Evolutionary conservation across 2,329 filamentous ascomycete species (phyloP), one percentile per base, ranked within the genome.

Genomic region (Sporothrix mexicana): DNA sequence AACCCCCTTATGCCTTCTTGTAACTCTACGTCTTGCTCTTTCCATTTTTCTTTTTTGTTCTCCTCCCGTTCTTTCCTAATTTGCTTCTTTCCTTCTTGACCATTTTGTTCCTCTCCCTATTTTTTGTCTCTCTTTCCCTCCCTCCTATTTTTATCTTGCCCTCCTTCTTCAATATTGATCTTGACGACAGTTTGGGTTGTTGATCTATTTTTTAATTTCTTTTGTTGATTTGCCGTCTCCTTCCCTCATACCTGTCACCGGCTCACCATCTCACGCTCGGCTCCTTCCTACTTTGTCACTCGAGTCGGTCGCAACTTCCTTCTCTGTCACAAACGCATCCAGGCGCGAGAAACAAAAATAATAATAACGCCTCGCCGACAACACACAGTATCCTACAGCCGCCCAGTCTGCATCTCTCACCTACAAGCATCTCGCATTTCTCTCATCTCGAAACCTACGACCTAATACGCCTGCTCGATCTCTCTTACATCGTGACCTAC

Each of bases 41-140:
- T 49, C 45, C 20, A 25, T 53, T 62, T 25, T 51, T 57, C 15
- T 53, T 67, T 23, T 23, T 67, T 41, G 12, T 25, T 20, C 41
- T 47, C 10, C 15, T 15, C 55, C 53, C 64, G 43, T 17, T 70
- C 25, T 59, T 62, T 69, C 30, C 41, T 69, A 15, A 68, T 57
- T 71, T 47, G 36, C 45, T 43, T 41, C 45, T 57, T 70, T 64
- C 43, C 43, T 66, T 45, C 43, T 45, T 70, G 43, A 43, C 43
- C 20, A 71, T 62, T 53, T 49, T 20, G 17, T 53, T 17, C 41
- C 66, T 36, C 47, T 20, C 45, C 36, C 25, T 30, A 51, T 30
- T 41, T 64, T 68, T 47, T 59, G 10, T 67, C 51, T 64, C n/a
- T 72, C 30, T 47, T 69, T 72, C 69, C 53, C 59, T 69, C 53